Evolutionary conservation across 2,329 filamentous ascomycete species (phyloP), one percentile per base, ranked within the genome.

Genomic region (Arthroderma uncinatum): DNA sequence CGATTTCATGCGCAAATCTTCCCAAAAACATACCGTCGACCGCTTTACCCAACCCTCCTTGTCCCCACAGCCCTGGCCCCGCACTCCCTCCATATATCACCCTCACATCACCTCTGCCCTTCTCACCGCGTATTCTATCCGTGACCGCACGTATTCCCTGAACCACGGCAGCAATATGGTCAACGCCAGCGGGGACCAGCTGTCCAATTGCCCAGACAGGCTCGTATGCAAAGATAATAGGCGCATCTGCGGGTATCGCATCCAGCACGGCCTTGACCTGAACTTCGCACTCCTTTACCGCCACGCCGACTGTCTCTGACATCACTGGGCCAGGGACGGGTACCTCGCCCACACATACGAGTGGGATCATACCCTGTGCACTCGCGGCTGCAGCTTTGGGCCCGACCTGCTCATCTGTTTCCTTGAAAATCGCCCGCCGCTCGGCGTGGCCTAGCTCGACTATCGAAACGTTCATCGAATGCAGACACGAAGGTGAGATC

Each of bases 161-260:
- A 14, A 86, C 83, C 1, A 93, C 87, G 37, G 76, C 79, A 2
- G 85, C 79, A 0, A 94, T 86, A 67, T 94, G 85, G 60, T 84
- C 83, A 16, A 84, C 80, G 6, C 79, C 79, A 0, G 89, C 89
- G 1, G 89, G 88, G 65, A 84, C 76, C 1, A 79, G 75, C 8
- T 87, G 84, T 0, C 89, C 89, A 70, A 93, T 94, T 0, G 89
- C 89, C 89, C 89, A 94, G 1, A 93, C 87, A 6, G 89, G 89
- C 74, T 94, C 89, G 67, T 94, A 94, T 0, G 89, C 89, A 58
- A 94, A 78, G 5, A 92, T 80, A 4, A 93, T 79, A 52, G 89
- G 84, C 0, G 82, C 80, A 14, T 82, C 76, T 9, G 75, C 74
- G 0, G 83, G 78, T 6, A 92, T 74, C 0, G 76, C 79, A 0